Evolutionary conservation across 2,329 filamentous ascomycete genomes (phyloP).

Genomic region (Monosporascus sp.): DNA sequence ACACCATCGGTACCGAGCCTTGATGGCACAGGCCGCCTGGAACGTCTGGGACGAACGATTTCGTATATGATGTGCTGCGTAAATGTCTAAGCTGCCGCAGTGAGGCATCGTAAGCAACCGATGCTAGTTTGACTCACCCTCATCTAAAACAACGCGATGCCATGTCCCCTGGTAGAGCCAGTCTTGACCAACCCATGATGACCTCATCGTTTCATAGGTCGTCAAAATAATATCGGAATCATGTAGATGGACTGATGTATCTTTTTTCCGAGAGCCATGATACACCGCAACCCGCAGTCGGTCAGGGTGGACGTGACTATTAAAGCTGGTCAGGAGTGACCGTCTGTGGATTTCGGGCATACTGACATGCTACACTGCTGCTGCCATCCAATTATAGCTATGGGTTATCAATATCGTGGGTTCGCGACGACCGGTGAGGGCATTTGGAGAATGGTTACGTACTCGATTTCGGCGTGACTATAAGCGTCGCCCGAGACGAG

Average conservation of each 20-base stretch:
- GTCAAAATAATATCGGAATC: constrained; percentile 23
- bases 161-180: constrained; percentile 11
- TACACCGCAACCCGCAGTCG: not conserved
- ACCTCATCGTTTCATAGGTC: constrained; percentile 21
- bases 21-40: constrained; percentile 18
- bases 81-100: not conserved
- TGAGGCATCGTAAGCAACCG: not conserved
- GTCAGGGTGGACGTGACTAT: not conserved
- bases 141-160: constrained; percentile 30
- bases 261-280: constrained; percentile 11
- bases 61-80: constrained; percentile 30
- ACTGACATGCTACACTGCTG: constrained; percentile 17
- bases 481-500: not conserved
- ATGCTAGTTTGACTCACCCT: constrained; percentile 20
- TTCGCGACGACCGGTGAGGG: too few relatives aligned
- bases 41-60: constrained; percentile 24
- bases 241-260: constrained; percentile 1
- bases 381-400: constrained; percentile 18
- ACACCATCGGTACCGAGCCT: constrained; percentile 27
- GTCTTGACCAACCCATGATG: constrained; percentile 9
- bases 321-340: not conserved
- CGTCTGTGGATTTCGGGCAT: not conserved
- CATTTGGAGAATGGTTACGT: not conserved
- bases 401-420: not conserved
- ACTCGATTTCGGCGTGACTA: not conserved